Base-by-base conservation (phyloP, 2,329 filamentous ascomycete species). In the Xylaria sp. region DNA sequence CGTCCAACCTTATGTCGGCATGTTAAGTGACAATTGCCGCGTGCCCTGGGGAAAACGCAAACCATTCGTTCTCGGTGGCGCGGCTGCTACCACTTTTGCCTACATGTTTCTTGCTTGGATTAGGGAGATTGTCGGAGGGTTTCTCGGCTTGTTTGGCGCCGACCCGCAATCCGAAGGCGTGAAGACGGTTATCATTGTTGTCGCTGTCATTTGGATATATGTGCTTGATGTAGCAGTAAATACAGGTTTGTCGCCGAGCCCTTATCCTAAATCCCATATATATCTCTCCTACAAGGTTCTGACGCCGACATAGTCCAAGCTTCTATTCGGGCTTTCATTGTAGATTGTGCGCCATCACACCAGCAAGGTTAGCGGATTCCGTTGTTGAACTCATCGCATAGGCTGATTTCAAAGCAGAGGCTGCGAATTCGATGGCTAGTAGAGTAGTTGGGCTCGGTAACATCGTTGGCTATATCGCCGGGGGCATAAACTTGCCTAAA, bases 211-310 rank as follows among this genome's bases (percentile, higher is more conserved):
- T 36, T 91, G 94, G 82, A 92, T 98, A 75, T 98, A 97, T 80
- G 85, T 96, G 59, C 86, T 98, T 60, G 95, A 98, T 79, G 96
- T 98, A 80, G 90, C 94, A 75, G 96, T 98, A 83, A 98, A 98
- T 81, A 96, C 94, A 66, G 91, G 90, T 92, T 82, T 75, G 85
- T 80, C 68, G 61, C 13, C 41, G 20, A 48, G 12, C 39, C 25
- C 39, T 59, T 57, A 10, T n/a, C 3, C 5, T 20, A 18, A 25
- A 33, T 59, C 13, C 41, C 20, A 20, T n/a, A 56, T 54, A 43
- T 23, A 1, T 43, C 9, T 57, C 55, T 23, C 55, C 1, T 18
- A 20, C n/a, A 15, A 20, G n/a, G 13, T 39, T 54, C 72, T 74
- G n/a, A 75, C 62, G 62, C 39, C 23, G 18, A 31, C 33, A 67